A percentile compares a stretch with the other conserved stretches of the same genome.
phyloP scores from a whole-genome alignment of 139 green algal genomes.

The Haematococcus sp. region DNA sequence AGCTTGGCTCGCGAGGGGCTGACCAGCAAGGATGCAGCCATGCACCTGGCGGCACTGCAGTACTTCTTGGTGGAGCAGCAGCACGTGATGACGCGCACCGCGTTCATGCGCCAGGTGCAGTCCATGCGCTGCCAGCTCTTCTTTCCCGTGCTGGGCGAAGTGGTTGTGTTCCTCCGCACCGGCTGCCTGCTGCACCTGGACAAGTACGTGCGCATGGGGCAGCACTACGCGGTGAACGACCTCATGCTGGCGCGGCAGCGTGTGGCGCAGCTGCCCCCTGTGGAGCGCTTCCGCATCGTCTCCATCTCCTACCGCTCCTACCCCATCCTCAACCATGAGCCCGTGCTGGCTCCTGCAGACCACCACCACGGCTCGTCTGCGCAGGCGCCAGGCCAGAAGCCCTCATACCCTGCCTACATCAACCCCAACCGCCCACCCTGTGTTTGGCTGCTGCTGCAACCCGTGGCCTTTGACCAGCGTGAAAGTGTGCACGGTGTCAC shows the following conservation, averaged over 20 bases:
- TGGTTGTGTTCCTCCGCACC: conserved; percentile 55
- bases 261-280: conserved; percentile 20
- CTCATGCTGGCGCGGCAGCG: neutral
- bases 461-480: conserved; percentile 5
- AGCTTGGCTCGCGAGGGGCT: conserved; percentile 15
- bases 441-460: conserved; percentile 75
- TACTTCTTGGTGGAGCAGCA: conserved; percentile 16
- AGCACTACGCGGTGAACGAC: conserved; percentile 15
- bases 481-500: neutral
- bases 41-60: conserved; percentile 63
- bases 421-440: conserved; percentile 43
- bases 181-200: conserved; percentile 67
- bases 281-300: conserved; percentile 40
- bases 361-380: neutral
- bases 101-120: conserved; percentile 50
- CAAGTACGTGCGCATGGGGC: conserved; percentile 17
- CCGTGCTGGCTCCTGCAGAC: neutral
- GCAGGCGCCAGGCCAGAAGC: conserved; percentile 1
- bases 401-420: neutral
- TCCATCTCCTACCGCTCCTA: conserved; percentile 37
- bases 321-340: too few relatives aligned
- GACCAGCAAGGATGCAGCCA: conserved; percentile 29
- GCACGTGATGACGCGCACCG: conserved; percentile 43
- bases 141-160: conserved; percentile 58
- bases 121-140: conserved; percentile 58